phyloP scores from a whole-genome alignment of 2,329 filamentous ascomycete genomes.

The Cordyceps farinosa region DNA sequence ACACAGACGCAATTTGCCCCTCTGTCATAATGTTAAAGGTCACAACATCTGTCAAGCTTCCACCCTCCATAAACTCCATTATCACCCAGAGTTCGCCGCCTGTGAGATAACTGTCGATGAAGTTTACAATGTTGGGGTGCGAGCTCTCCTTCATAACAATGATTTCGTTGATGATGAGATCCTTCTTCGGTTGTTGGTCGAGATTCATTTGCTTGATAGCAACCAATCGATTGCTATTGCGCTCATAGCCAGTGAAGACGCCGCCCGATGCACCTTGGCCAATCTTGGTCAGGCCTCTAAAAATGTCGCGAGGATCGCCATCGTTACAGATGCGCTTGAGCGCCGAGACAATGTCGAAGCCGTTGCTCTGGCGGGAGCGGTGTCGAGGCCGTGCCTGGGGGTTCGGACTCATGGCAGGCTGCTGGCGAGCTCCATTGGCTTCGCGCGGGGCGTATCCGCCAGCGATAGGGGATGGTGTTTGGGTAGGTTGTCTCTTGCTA shows the following conservation, averaged over 20 bases:
- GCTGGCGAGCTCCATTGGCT: constrained; percentile 25
- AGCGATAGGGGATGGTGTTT: constrained; percentile 24
- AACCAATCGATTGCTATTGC: constrained; percentile 78
- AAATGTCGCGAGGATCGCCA: constrained; percentile 84
- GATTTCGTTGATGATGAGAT: constrained; percentile 98
- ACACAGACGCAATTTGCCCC: constrained; percentile 93
- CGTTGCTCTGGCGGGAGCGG: constrained; percentile 72
- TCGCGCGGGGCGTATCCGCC: constrained; percentile 5
- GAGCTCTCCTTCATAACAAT: constrained; percentile 99
- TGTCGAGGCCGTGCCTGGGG: constrained; percentile 68
- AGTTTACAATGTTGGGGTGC: constrained; percentile 98
- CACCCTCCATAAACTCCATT: constrained; percentile 99
- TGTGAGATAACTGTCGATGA: constrained; percentile 93
- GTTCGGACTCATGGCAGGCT: constrained; percentile 22
- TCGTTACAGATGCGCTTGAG: constrained; percentile 87
- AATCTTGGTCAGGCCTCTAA: constrained; percentile 87
- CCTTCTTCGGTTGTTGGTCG: constrained; percentile 97
- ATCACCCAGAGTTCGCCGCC: constrained; percentile 94
- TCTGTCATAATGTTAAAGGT: constrained; percentile 99
- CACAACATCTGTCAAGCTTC: constrained; percentile 94
- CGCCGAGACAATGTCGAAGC: constrained; percentile 75
- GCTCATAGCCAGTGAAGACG: constrained; percentile 87
- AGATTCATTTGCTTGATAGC: constrained; percentile 99
- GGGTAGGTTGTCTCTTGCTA: constrained; percentile 62
- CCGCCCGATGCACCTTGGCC: constrained; percentile 96